These are phyloP conservation scores for Eucalyptus polybractea DNA, from an alignment of 345 rosid genomes.

Conservation along the genomic window DNA sequence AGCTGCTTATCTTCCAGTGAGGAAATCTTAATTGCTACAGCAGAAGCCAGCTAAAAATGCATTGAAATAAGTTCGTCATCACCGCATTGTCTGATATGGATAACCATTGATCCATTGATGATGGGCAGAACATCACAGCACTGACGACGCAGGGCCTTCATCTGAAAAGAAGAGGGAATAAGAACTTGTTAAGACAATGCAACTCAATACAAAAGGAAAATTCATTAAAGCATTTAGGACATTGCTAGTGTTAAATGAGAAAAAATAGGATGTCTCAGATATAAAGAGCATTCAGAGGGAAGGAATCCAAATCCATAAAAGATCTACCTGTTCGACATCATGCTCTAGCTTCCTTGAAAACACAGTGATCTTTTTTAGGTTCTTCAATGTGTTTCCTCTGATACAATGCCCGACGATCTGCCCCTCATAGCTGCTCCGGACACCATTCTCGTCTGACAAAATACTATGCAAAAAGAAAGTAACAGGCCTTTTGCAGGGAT, in stretches of 20 bases:
- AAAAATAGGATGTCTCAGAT: neutral
- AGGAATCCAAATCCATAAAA: neutral
- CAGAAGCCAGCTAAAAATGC: neutral
- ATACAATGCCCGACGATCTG: slow-evolving; percentile 29
- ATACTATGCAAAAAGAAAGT: slow-evolving; percentile 52
- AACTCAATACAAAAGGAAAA: neutral
- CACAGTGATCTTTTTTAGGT: slow-evolving; percentile 29
- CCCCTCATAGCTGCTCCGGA: slow-evolving; percentile 49
- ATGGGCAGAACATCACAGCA: slow-evolving; percentile 47
- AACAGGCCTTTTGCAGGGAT: slow-evolving; percentile 53
- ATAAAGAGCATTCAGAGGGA: neutral
- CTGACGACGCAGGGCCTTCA: slow-evolving; percentile 60
- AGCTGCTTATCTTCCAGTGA: neutral
- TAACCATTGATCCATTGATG: slow-evolving; percentile 34
- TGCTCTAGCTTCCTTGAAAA: slow-evolving; percentile 34
- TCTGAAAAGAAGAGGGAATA: slow-evolving; percentile 9
- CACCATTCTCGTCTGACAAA: slow-evolving; percentile 22
- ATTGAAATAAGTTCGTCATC: slow-evolving; percentile 48
- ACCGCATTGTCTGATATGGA: slow-evolving; percentile 47
- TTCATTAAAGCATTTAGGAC: neutral
- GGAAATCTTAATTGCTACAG: neutral
- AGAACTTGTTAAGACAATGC: neutral
- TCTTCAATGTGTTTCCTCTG: slow-evolving; percentile 26
- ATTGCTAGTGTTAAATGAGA: neutral
- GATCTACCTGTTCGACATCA: slow-evolving; percentile 47